Evolutionary conservation across 805 yeast genomes (phyloP).

Genomic region (Yarrowia sp.): DNA sequence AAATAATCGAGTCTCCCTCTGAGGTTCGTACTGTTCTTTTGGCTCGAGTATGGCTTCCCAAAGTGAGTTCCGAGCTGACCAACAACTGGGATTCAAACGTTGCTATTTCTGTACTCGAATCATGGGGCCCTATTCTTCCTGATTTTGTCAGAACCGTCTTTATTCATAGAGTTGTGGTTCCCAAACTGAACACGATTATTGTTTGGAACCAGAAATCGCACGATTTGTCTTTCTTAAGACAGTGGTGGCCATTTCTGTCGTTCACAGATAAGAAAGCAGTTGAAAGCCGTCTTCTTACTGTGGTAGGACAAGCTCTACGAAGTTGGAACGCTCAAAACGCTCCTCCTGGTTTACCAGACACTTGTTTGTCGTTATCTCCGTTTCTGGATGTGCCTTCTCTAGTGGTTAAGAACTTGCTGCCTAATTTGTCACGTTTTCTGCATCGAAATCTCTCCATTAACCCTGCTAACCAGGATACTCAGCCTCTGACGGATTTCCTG

Average conservation of each 20-base stretch:
- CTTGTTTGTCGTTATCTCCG: neutral
- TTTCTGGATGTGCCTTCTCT: slow-evolving; percentile 11
- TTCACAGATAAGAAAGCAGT: neutral
- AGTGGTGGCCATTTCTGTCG: slow-evolving; percentile 19
- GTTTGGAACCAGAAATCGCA: slow-evolving; percentile 41
- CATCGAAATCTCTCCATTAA: slow-evolving; percentile 32
- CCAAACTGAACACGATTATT: slow-evolving; percentile 42
- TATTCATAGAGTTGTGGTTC: slow-evolving; percentile 40
- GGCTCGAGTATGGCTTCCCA: slow-evolving; percentile 41
- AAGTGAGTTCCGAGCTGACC: slow-evolving; percentile 36
- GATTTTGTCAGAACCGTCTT: slow-evolving; percentile 37
- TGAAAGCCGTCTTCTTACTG: neutral
- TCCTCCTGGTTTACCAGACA: slow-evolving; percentile 1
- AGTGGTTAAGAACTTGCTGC: slow-evolving; percentile 29
- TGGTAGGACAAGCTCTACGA: slow-evolving; percentile 14
- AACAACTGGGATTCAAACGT: slow-evolving; percentile 46
- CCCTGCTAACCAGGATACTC: slow-evolving; percentile 35
- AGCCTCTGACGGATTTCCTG: slow-evolving; percentile 31
- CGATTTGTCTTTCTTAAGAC: slow-evolving; percentile 5
- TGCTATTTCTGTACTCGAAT: slow-evolving; percentile 43
- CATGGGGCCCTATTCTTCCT: slow-evolving; percentile 46
- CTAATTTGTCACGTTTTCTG: slow-evolving; percentile 30
- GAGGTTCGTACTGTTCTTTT: slow-evolving; percentile 34
- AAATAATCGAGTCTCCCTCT: neutral
- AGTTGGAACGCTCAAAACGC: slow-evolving; percentile 17